phyloP scores from a whole-genome alignment of 2,329 filamentous ascomycete genomes.

The Trichoderma lentiforme region DNA sequence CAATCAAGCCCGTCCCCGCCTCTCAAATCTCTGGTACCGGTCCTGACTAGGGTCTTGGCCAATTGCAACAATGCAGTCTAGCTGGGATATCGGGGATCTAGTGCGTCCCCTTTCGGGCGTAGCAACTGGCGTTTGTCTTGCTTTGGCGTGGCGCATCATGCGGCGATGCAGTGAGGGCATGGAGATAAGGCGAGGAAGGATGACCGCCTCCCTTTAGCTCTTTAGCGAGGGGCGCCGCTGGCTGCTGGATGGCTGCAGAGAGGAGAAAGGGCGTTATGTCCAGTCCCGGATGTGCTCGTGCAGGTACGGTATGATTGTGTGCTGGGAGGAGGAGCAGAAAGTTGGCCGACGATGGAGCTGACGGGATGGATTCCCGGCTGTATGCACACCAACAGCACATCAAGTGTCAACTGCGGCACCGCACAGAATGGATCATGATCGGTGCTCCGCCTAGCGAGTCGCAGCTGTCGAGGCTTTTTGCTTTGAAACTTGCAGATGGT shows the following conservation, averaged over 20 bases:
- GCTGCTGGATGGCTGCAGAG: neutral
- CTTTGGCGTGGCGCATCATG: slow-evolving; percentile 18
- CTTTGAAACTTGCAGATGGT: neutral
- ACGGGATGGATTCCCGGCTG: neutral
- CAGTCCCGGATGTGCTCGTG: neutral
- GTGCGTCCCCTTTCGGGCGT: slow-evolving; percentile 12
- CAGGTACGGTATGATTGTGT: neutral
- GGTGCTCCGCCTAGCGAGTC: neutral
- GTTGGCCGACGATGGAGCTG: neutral
- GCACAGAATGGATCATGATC: neutral
- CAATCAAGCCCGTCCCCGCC: neutral
- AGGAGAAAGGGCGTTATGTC: neutral
- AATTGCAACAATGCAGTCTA: neutral
- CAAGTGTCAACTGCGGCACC: neutral
- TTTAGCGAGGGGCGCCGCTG: neutral
- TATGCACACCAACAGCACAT: neutral
- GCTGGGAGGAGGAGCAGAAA: neutral
- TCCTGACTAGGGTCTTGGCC: slow-evolving; percentile 3
- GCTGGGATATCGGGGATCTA: slow-evolving; percentile 4
- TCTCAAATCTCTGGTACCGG: slow-evolving; percentile 6
- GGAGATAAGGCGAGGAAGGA: neutral
- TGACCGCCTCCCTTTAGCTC: neutral
- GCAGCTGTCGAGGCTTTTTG: neutral
- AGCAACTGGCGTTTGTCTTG: slow-evolving; percentile 9
- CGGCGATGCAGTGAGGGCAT: neutral